Evolutionary conservation across 2,329 filamentous ascomycete genomes (phyloP).

Genomic region (Cytospora paraplurivora): DNA sequence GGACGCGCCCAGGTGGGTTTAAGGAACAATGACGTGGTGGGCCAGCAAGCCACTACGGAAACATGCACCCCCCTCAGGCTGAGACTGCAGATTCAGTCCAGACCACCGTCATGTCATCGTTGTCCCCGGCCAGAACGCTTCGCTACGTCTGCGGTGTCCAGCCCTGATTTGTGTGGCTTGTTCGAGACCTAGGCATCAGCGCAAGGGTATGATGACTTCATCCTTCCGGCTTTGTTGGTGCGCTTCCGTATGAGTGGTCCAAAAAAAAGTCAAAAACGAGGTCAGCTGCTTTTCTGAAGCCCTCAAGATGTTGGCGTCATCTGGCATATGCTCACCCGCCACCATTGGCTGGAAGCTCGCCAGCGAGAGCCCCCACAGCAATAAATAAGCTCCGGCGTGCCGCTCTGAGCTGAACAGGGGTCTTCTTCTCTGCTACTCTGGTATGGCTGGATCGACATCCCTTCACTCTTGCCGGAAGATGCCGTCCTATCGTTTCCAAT

Average conservation of each 20-base stretch:
- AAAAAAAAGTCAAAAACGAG: background rate
- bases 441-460: background rate
- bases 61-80: background rate
- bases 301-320: background rate
- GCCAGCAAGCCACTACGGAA: conserved; percentile 14
- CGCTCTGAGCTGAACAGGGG: background rate
- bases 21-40: conserved; percentile 16
- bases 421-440: background rate
- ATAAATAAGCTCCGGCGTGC: background rate
- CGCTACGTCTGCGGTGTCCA: background rate
- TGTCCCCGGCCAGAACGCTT: background rate
- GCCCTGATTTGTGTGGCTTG: background rate
- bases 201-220: background rate
- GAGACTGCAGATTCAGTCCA: background rate
- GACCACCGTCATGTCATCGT: background rate
- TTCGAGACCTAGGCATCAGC: background rate
- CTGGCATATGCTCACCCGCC: background rate
- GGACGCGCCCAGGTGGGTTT: conserved; percentile 20
- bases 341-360: background rate
- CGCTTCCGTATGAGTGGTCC: background rate
- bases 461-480: background rate
- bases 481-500: too few species aligned
- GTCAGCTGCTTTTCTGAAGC: background rate
- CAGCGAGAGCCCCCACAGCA: background rate
- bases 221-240: background rate